Base-by-base conservation (phyloP, 2,329 filamentous ascomycete species). In the Neofusicoccum parvum region DNA sequence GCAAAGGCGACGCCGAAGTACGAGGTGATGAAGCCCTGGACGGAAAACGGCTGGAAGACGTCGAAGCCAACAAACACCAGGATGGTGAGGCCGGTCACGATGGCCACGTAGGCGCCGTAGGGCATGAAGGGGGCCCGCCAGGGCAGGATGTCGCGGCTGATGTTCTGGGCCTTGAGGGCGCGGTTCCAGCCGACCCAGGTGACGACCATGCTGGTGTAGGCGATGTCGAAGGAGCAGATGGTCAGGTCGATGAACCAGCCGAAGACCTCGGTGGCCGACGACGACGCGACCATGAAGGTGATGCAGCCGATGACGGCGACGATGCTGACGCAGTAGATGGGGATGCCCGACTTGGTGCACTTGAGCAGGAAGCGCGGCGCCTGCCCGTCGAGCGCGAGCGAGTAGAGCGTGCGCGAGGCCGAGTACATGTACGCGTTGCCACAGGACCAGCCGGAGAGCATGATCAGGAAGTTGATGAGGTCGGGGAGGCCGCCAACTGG, bases 211-310 rank as follows among this genome's bases (percentile, higher is more conserved):
- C 85, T 80, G 65, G 77, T 77, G 70, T 72, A 78, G 72, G 78
- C 72, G 69, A 78, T 74, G 5, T 76, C 65, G 72, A 91, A 89
- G 1, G 90, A 91, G 0, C 91, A 89, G 14, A 90, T 92, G 20
- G 92, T 82, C 72, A 92, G 78, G 66, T 86, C 90, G 48, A 91
- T 85, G 69, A 93, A 87, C 90, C 90, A 93, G 53, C 82, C 82
- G 68, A 94, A 80, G 1, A 93, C 91, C 36, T 88, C 86, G 5
- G 90, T 85, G 0, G 88, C 84, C 66, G 83, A 82, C 67, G 86
- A 84, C 6, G 86, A 89, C 15, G 94, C 83, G 75, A 93, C 89
- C 59, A 94, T 79, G 77, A 93, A 95, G 4, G 88, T 86, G 14
- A 96, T 80, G 7, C 92, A 81, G 1, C 90, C 85, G 70, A 95